Evolutionary conservation across 176 grass and related monocot species (phyloP).

Genomic region (Bothriochloa decipiens): DNA sequence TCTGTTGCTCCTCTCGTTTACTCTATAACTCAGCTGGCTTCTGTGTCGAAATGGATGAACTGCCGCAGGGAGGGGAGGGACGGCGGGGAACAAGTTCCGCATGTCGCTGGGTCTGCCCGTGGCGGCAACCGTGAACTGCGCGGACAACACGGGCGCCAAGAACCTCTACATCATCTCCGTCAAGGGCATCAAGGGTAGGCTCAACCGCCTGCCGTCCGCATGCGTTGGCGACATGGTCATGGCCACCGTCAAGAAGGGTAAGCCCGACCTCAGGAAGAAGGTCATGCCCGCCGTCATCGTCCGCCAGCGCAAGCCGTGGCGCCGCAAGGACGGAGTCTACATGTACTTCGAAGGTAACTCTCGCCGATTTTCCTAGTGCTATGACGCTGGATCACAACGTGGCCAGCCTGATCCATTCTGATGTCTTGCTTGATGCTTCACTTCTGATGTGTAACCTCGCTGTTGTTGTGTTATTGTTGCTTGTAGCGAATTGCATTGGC

Average conservation of each 20-base stretch:
- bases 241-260: conserved; percentile 63
- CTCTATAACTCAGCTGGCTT: not conserved
- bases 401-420: too few relatives aligned
- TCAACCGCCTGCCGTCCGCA: conserved; percentile 50
- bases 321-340: conserved; percentile 55
- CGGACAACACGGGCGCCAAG: conserved; percentile 56
- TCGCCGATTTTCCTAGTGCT: not conserved
- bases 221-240: conserved; percentile 66
- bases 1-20: not conserved
- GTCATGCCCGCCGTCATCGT: conserved; percentile 62
- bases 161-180: conserved; percentile 64
- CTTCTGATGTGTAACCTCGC: too few relatives aligned
- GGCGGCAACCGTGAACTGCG: conserved; percentile 58
- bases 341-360: conserved; percentile 62
- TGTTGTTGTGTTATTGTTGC: too few relatives aligned
- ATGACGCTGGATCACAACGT: not conserved
- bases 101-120: conserved; percentile 57
- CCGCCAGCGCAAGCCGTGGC: conserved; percentile 58
- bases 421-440: too few relatives aligned
- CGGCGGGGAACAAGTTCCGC: conserved; percentile 59
- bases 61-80: conserved; percentile 46
- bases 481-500: not conserved
- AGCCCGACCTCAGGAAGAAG: conserved; percentile 60
- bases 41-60: not conserved
- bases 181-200: conserved; percentile 58